Base-by-base conservation (phyloP, 2,329 filamentous ascomycete genomes). In the Lasiodiplodia theobromae region DNA sequence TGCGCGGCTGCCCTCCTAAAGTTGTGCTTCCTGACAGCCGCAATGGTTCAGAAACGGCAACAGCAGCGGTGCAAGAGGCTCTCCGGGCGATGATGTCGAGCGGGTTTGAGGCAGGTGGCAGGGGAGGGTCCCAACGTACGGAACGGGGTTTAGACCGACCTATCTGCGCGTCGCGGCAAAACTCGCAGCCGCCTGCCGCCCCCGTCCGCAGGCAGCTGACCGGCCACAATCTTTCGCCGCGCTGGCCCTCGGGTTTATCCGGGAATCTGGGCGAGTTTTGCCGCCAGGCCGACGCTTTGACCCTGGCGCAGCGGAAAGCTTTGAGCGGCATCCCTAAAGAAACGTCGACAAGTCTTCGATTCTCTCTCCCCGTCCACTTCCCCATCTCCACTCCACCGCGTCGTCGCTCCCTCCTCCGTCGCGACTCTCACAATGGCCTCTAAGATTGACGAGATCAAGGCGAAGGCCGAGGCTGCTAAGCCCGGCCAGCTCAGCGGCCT, bases 361-460 rank as follows among this genome's bases (percentile, higher is more conserved):
- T 25, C 51, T 23, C 63, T 66, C 51, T 56, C 63, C 53, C 18
- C 47, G 57, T 62, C 64, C 52, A 49, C 64, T 49, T 58, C 64
- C 38, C 64, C 64, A 66, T 66, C 64, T 66, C 64, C 64, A 66
- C 64, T 66, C 37, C 64, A 66, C 57, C 34, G 52, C 25, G 25
- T 57, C 52, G 34, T 34, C 16, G 25, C 23, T 40, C 21, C 37
- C 52, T 52, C 40, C 37, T 25, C 54, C 51, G 64, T 58, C 40
- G 34, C 38, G 34, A 49, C 38, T 31, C 21, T 71, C 74, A 76
- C 71, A 73, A 83, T 83, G 81, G 76, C 81, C 69, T 77, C 80
- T 74, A 86, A 87, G 82, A 76, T 87, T 71, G 85, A 87, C 73
- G 83, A 83, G 75, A 75, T 83, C 73, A 84, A 86, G 79, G 80